Conservation (phyloP, 352 stramenopile species). For the Pseudoperonospora humuli region DNA sequence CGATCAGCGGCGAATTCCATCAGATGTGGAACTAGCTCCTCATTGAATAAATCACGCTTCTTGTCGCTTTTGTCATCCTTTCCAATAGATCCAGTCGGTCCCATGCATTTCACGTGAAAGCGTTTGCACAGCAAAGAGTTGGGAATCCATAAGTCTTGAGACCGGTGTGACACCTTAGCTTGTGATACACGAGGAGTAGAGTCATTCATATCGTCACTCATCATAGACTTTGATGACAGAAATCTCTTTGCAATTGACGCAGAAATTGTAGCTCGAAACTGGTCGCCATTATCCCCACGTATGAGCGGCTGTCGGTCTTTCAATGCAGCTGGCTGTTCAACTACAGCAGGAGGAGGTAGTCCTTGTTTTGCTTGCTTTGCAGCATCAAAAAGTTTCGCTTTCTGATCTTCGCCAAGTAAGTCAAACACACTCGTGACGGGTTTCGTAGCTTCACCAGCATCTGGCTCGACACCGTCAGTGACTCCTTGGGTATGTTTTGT, state of each 20-base stretch:
- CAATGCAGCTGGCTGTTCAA: constrained; percentile 1
- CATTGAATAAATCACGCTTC: constrained; percentile 51
- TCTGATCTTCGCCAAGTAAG: constrained; percentile 37
- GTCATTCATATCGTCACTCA: constrained; percentile 5
- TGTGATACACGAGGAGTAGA: background rate
- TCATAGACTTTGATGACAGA: constrained; percentile 31
- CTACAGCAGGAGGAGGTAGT: background rate
- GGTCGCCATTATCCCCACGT: constrained; percentile 19
- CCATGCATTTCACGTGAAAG: constrained; percentile 64
- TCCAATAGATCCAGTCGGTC: constrained; percentile 20
- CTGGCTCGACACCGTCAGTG: background rate
- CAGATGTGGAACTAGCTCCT: constrained; percentile 65
- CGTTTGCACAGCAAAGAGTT: constrained; percentile 73
- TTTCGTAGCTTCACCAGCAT: background rate
- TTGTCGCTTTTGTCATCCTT: constrained; percentile 17
- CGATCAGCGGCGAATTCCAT: constrained; percentile 50
- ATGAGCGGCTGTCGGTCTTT: constrained; percentile 36
- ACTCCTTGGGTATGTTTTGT: background rate
- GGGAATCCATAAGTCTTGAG: constrained; percentile 51
- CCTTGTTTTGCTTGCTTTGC: constrained; percentile 28
- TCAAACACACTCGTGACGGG: constrained; percentile 51
- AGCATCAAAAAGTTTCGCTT: constrained; percentile 35
- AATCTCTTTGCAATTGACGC: constrained; percentile 81
- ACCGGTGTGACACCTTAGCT: constrained; percentile 40
- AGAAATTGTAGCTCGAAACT: constrained; percentile 69